Conservation (phyloP, 2,329 filamentous ascomycete species). For the Fusarium acutatum region DNA sequence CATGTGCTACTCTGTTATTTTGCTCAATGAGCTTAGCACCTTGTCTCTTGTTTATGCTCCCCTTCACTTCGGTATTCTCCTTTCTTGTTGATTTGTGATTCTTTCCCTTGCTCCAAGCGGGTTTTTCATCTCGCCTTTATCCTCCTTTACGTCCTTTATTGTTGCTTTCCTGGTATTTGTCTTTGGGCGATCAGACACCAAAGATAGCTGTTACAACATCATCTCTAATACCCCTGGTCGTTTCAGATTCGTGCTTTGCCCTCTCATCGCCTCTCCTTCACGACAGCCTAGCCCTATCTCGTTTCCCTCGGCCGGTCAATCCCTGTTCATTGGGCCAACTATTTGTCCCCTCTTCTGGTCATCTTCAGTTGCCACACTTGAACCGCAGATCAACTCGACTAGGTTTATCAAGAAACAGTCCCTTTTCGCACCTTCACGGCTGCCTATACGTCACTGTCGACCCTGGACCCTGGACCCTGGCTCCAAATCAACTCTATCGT, state of each 20-base stretch:
- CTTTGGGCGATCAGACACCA: slow-evolving; percentile 8
- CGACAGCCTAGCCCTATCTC: slow-evolving; percentile 24
- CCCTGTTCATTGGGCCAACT: slow-evolving; percentile 13
- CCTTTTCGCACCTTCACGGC: slow-evolving; percentile 11
- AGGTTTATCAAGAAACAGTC: slow-evolving; percentile 32
- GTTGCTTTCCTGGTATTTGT: slow-evolving; percentile 8
- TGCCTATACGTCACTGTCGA: slow-evolving; percentile 28
- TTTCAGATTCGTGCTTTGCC: slow-evolving; percentile 25
- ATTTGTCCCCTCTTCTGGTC: slow-evolving; percentile 10
- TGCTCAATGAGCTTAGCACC: not conserved
- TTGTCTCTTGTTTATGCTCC: not conserved
- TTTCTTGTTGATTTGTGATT: not conserved
- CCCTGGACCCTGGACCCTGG: slow-evolving; percentile 22
- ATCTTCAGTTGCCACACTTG: slow-evolving; percentile 5
- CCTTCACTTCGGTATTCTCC: not conserved
- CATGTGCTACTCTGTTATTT: not conserved
- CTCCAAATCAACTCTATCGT: slow-evolving; percentile 1
- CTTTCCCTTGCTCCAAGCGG: slow-evolving; percentile 1
- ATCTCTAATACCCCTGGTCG: slow-evolving; percentile 14
- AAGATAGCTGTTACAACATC: slow-evolving; percentile 21
- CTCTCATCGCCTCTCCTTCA: slow-evolving; percentile 10
- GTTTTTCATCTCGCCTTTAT: not conserved
- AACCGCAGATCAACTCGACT: slow-evolving; percentile 27
- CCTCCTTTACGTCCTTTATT: not conserved
- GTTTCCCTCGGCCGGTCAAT: slow-evolving; percentile 14